Evolutionary conservation across 1,284 basidiomycete species (phyloP), one percentile per base, ranked within the genome.

Genomic region (Ceratobasidium sp.): DNA sequence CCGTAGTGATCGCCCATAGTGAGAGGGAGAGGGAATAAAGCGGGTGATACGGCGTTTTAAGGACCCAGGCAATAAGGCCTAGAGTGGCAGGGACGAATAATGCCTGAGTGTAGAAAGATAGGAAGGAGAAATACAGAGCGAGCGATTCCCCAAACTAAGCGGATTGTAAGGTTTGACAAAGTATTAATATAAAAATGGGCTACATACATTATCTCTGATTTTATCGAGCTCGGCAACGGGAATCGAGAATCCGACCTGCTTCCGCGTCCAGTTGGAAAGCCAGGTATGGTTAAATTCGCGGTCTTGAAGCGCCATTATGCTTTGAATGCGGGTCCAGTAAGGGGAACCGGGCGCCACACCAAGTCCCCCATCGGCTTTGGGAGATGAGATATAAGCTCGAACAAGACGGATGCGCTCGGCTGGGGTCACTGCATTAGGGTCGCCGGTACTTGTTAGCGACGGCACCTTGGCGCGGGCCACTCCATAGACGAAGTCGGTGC

Each of bases 61-160:
- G 82, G 77, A 87, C 83, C 78, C 85, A 89, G 74, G 84, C 85
- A 13, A 81, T 56, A 27, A 85, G 73, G 0, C 90, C 90, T 21
- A 88, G 78, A 2, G 76, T 76, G 2, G 90, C 84, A 2, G 90
- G 89, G 69, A 91, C 84, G 16, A 88, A 74, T 39, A 95, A 84
- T 30, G 88, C 86, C 42, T 84, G 83, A 0, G 93, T 90, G 80
- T 98, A 98, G 69, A 85, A 85, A 2, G 87, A 85, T 9, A 98
- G 82, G 80, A 95, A 97, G 62, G 87, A 85, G 77, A 95, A 97
- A 79, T 98, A 97, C 27, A 95, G 84, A n/a, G 93, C 91, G 14
- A 96, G 82, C 0, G 87, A 83, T 74, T 93, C 92, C 14, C 95
- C 93, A 75, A 94, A 95, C 86, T 94, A 72, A n/a, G 52, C n/a